A percentile compares a stretch with the other conserved stretches of the same genome.
Evolutionary conservation across 331 rosid genomes (phyloP).

Genomic region (Telfairia occidentalis): DNA sequence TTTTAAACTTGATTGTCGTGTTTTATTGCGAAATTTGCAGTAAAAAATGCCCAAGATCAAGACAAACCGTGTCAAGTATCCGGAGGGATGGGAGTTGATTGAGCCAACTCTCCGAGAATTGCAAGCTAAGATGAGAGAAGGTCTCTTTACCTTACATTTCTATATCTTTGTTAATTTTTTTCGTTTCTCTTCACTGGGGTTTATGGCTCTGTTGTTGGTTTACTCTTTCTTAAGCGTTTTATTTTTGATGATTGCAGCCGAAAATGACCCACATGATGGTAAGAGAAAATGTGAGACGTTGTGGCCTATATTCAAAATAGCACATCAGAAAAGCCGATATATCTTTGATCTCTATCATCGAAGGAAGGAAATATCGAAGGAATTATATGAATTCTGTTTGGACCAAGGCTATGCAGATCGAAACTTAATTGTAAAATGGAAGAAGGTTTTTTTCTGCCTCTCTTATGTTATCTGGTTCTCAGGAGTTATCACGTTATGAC

Average conservation of each 20-base stretch:
- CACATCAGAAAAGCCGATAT: constrained; percentile 93
- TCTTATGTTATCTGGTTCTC: background rate
- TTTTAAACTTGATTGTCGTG: background rate
- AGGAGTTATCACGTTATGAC: background rate
- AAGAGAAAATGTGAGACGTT: constrained; percentile 90
- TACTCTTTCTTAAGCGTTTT: constrained; percentile 1
- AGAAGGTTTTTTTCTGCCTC: constrained; percentile 43
- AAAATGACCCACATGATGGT: constrained; percentile 77
- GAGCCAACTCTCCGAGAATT: constrained; percentile 90
- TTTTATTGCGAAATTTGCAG: background rate
- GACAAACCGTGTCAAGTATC: constrained; percentile 76
- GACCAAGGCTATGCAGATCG: constrained; percentile 91
- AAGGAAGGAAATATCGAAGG: constrained; percentile 82
- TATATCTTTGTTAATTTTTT: background rate
- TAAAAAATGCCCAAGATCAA: constrained; percentile 78
- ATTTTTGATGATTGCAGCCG: constrained; percentile 41
- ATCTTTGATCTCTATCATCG: constrained; percentile 75
- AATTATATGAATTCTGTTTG: constrained; percentile 61
- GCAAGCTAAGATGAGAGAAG: constrained; percentile 97
- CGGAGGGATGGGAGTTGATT: constrained; percentile 91
- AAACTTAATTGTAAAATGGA: constrained; percentile 82
- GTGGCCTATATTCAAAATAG: constrained; percentile 88
- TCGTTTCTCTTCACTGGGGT: background rate
- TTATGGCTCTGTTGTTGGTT: background rate
- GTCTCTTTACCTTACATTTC: constrained; percentile 16